Base-by-base conservation (phyloP, 1,284 basidiomycete genomes). In the Cutaneotrichosporon spelunceum region DNA sequence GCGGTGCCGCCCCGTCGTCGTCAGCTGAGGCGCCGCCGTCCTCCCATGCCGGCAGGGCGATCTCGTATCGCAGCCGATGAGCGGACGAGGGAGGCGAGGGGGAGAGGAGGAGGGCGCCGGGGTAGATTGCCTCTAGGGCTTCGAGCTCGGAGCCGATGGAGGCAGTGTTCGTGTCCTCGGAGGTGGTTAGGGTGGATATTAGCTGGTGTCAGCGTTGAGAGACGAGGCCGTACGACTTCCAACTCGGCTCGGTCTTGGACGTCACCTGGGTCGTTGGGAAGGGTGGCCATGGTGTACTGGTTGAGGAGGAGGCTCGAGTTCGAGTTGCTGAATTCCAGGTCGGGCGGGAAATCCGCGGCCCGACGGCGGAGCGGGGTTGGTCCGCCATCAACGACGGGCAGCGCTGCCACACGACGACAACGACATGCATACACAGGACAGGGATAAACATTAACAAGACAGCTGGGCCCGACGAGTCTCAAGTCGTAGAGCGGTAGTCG, bases 41-140 rank as follows among this genome's bases (percentile, higher is more conserved):
- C 39, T 77, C 75, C 70, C 71, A 76, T 23, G 65, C 64, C 80
- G 79, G 83, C 26, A 86, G 70, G 13, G 78, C 74, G 24, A 87
- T 81, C 70, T 88, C 86, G 72, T 89, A 91, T 29, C 90, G 84
- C 56, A 89, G 82, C 23, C 74, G 62, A 72, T 82, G 61, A 62
- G 79, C 70, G 19, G 58, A 21, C 1, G 47, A 54, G 47, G 44
- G 16, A 39, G 19, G 27, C 2, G 36, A 21, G 44, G 57, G 26
- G 23, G 65, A 57, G 10, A 77, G 71, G 14, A 67, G 66, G 55
- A 92, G 80, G 8, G 86, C 80, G 29, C 84, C 80, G 16, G 88
- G 85, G 71, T 93, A 93, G 72, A 94, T 94, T 16, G 90, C 89
- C 69, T 86, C 85, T 7, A 94, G 82, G 19, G 90, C 90, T 88